phyloP scores from a whole-genome alignment of 306 rosid species.

The Glycine soja region DNA sequence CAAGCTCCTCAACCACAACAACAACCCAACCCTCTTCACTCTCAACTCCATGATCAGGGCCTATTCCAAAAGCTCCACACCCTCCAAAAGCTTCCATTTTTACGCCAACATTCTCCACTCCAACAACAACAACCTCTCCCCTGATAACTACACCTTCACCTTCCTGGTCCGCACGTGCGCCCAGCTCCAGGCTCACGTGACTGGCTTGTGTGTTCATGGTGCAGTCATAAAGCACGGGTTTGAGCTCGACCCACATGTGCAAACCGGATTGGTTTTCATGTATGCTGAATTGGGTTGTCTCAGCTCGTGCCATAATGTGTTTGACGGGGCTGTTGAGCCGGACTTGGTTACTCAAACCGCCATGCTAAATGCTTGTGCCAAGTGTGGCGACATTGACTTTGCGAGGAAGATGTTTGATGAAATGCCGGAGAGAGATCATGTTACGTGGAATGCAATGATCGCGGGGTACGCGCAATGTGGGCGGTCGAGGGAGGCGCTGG shows the following conservation, averaged over 20 bases:
- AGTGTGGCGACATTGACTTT: constrained; percentile 54
- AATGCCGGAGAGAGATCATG: constrained; percentile 59
- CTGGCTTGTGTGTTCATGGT: constrained; percentile 51
- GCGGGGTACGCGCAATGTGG: constrained; percentile 64
- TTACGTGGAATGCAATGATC: constrained; percentile 71
- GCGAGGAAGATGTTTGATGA: constrained; percentile 67
- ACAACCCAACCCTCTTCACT: constrained; percentile 57
- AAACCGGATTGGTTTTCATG: constrained; percentile 61
- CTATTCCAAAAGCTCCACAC: constrained; percentile 62
- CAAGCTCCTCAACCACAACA: constrained; percentile 43
- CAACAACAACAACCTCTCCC: constrained; percentile 36
- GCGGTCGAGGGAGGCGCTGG: constrained; percentile 60
- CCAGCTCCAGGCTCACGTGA: constrained; percentile 44
- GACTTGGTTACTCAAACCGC: constrained; percentile 65
- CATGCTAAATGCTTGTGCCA: constrained; percentile 58
- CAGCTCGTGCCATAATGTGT: constrained; percentile 51
- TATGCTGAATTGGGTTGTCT: constrained; percentile 65
- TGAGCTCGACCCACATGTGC: constrained; percentile 62
- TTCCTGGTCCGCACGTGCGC: constrained; percentile 60
- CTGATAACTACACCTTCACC: constrained; percentile 68
- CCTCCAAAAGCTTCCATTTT: constrained; percentile 56
- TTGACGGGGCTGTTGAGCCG: constrained; percentile 42
- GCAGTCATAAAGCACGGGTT: constrained; percentile 59
- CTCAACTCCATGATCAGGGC: constrained; percentile 78
- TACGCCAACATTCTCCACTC: constrained; percentile 53